Evolutionary conservation across 805 yeast genomes (phyloP).

Genomic region (Jamesozyma rosinii): DNA sequence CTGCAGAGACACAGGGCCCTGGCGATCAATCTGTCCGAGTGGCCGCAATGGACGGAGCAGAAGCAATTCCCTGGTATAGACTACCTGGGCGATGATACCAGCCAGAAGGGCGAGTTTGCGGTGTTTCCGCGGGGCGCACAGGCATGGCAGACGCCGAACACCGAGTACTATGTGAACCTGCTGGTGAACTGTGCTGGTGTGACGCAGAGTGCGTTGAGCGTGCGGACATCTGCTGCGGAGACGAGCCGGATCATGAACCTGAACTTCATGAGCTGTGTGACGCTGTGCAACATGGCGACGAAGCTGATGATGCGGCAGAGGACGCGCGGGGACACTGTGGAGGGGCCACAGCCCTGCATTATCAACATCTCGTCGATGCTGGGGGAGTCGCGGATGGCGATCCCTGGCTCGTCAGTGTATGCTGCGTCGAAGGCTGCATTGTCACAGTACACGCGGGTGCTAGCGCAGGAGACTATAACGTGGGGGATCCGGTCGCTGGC

Average conservation of each 20-base stretch:
- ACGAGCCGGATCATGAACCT: constrained; percentile 19
- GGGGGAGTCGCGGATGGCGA: constrained; percentile 10
- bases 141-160: constrained; percentile 4
- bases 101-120: not conserved
- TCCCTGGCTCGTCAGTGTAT: constrained; percentile 27
- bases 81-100: not conserved
- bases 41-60: constrained; percentile 24
- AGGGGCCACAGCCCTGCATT: constrained; percentile 10
- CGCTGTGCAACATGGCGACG: constrained; percentile 16
- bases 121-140: not conserved
- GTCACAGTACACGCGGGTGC: constrained; percentile 17
- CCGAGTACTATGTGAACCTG: constrained; percentile 13
- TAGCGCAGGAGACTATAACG: constrained; percentile 16
- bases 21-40: constrained; percentile 20
- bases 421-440: constrained; percentile 29
- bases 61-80: constrained; percentile 12
- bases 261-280: constrained; percentile 22
- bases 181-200: constrained; percentile 29
- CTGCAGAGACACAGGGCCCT: constrained; percentile 20
- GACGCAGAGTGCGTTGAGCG: constrained; percentile 20
- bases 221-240: constrained; percentile 12
- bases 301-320: constrained; percentile 16
- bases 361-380: constrained; percentile 26
- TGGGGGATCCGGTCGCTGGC: constrained; percentile 13
- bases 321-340: not conserved